Evolutionary conservation across 1,139 yeast genomes (phyloP), one percentile per base, ranked within the genome.

Genomic region (Blastobotrys apis): DNA sequence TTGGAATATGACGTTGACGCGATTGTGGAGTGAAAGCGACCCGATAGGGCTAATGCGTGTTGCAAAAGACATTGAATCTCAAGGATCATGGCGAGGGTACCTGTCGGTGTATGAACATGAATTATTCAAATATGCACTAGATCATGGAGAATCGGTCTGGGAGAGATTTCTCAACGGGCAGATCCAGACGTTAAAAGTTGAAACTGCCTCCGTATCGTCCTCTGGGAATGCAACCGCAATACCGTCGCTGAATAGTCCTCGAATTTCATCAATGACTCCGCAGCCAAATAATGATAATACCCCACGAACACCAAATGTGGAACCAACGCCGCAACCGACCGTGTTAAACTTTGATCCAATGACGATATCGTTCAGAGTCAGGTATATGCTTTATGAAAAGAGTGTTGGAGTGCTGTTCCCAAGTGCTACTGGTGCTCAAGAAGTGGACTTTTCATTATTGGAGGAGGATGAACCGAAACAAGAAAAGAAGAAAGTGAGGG

Each of bases 361-460:
- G 17, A 52, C 58, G 23, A 51, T 69, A 34, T 68, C 72, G 30
- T 60, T 68, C 41, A 58, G 69, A 23, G 67, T 69, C 8, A 49
- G 73, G 21, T 67, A 66, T 45, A 69, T 69, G 73, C 58, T 69
- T 9, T 68, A 60, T 49, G 73, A 68, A 42, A 57, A 55, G 46
- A 53, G 65, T 3, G 54, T 66, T 8, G 61, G 61, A 8, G 47
- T 60, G 35, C 32, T 66, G 17, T 65, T 55, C 40, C 64, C 66
- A 10, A 39, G 52, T 5, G 40, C 45, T 51, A 48, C 45, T 16
- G 51, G 49, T 33, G 34, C 51, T 16, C 49, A 52, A 29, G 65
- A 59, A 23, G 39, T 60, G 23, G 65, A 55, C 38, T 56, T 57
- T 30, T 47, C 55, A 6, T 46, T 58, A n/a, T 49, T 60, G 31